Conservation (phyloP, 306 rosid genomes). For the Citrullus colocynthis region DNA sequence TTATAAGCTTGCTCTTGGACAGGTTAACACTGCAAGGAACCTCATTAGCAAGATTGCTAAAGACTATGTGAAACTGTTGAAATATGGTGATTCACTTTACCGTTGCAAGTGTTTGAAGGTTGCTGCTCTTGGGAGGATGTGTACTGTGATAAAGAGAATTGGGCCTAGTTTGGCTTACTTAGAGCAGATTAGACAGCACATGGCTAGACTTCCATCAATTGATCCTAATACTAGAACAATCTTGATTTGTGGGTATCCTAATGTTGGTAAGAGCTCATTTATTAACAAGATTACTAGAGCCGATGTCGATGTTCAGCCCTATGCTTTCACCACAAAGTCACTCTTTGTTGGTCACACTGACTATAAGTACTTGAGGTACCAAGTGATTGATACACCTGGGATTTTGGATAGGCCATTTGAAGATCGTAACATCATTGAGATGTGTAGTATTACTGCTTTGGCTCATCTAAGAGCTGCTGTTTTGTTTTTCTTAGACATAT, state of each 20-base stretch:
- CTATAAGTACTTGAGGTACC: slow-evolving; percentile 74
- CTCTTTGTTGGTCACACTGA: slow-evolving; percentile 86
- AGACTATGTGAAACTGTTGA: slow-evolving; percentile 66
- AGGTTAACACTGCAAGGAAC: slow-evolving; percentile 74
- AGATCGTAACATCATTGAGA: slow-evolving; percentile 82
- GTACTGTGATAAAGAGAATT: slow-evolving; percentile 74
- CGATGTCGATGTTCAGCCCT: slow-evolving; percentile 86
- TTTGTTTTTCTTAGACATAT: slow-evolving; percentile 74
- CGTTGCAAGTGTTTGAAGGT: slow-evolving; percentile 74
- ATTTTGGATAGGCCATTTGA: slow-evolving; percentile 90
- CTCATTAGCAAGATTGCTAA: slow-evolving; percentile 65
- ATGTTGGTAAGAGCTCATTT: slow-evolving; percentile 88
- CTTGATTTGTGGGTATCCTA: slow-evolving; percentile 83
- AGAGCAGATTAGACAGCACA: slow-evolving; percentile 80
- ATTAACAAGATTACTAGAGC: slow-evolving; percentile 86
- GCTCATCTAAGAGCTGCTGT: slow-evolving; percentile 88
- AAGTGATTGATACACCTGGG: slow-evolving; percentile 84
- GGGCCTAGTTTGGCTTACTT: slow-evolving; percentile 86
- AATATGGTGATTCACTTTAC: slow-evolving; percentile 77
- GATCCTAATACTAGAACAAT: slow-evolving; percentile 71
- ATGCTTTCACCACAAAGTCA: slow-evolving; percentile 87
- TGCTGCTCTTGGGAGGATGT: slow-evolving; percentile 92
- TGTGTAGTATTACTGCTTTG: slow-evolving; percentile 88
- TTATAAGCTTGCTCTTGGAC: slow-evolving; percentile 93
- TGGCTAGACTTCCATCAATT: slow-evolving; percentile 86